Evolutionary conservation across 176 grass and related monocot genomes (phyloP), one percentile per base, ranked within the genome.

Genomic region (Tillandsia fasciculata): DNA sequence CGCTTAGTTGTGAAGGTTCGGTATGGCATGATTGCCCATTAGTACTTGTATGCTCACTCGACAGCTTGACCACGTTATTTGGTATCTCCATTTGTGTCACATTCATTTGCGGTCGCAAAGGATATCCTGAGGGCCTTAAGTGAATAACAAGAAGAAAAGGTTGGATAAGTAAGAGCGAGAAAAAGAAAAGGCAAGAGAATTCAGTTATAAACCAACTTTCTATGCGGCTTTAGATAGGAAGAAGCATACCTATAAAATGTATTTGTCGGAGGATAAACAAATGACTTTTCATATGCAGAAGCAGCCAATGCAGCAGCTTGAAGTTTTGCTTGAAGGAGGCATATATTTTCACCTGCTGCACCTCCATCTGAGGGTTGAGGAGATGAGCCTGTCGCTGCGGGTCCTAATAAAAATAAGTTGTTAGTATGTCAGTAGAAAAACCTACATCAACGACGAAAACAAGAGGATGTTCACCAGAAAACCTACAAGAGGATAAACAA

Each of bases 231-330:
- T 54, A 73, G 42, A 24, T 76, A 49, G 7, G 49, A 42, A 81
- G 53, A 74, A 53, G 18, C 2, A 68, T 81, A 87, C 80, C 76
- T 79, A 27, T 86, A 70, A 10, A 70, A 74, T 8, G 26, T 51
- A 57, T 66, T 91, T 10, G 29, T 64, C 52, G 88, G 54, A 68
- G 83, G 79, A 76, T 86, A 88, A 76, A 51, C 85, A 86, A 96
- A 83, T 29, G 92, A 96, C 71, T 73, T 85, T 22, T 79, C 85
- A 82, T 91, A 96, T 54, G 91, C 13, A 13, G 83, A 85, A 77
- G 88, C 86, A 78, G 92, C 92, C 52, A 87, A 73, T 61, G 83
- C 81, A 75, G 83, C 85, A 24, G 85, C 88, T 79, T 82, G 83
- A 73, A 89, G 72, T 70, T 82, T 88, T 81, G 73, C 71, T 74